A percentile compares a stretch with the other conserved stretches of the same genome.
Conservation (phyloP, 768 basidiomycete genomes). For the Pisolithus orientalis region DNA sequence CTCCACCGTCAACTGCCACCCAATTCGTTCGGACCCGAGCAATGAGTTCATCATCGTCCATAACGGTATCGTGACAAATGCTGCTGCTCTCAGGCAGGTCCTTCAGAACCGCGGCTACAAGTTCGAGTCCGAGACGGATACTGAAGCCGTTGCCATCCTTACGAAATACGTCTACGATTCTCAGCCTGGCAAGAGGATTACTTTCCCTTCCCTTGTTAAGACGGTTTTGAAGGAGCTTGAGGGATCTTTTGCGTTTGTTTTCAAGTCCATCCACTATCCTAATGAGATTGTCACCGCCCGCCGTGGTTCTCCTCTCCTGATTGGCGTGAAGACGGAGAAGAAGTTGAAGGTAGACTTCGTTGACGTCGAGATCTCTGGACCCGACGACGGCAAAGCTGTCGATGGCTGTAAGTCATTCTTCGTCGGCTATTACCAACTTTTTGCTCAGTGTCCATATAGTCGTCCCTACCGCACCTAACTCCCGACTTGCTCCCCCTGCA, state of each 20-base stretch:
- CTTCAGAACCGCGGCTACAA: conserved; percentile 93
- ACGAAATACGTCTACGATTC: conserved; percentile 96
- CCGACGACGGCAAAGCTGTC: conserved; percentile 47
- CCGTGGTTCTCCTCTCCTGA: conserved; percentile 91
- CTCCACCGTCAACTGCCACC: conserved; percentile 88
- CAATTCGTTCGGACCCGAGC: conserved; percentile 74
- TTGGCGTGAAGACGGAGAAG: conserved; percentile 99
- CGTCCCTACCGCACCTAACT: conserved; percentile 46
- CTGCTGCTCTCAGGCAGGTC: conserved; percentile 79
- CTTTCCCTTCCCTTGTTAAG: conserved; percentile 91
- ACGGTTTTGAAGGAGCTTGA: conserved; percentile 95
- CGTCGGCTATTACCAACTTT: background rate
- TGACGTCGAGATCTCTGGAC: conserved; percentile 89
- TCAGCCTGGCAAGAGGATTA: conserved; percentile 75
- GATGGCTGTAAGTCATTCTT: conserved; percentile 34
- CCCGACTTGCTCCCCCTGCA: conserved; percentile 63
- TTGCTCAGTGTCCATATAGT: conserved; percentile 20
- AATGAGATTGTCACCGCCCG: conserved; percentile 94
- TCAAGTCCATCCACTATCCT: conserved; percentile 95
- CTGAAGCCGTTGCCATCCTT: conserved; percentile 94
- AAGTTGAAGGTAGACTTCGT: conserved; percentile 99
- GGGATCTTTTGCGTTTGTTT: conserved; percentile 98
- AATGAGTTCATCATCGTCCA: conserved; percentile 92
- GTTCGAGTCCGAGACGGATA: conserved; percentile 95
- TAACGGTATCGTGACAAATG: conserved; percentile 99